These are phyloP conservation scores for Ceratobasidium sp. DNA, from an alignment of 1,284 basidiomycete genomes.

Conservation along the genomic window DNA sequence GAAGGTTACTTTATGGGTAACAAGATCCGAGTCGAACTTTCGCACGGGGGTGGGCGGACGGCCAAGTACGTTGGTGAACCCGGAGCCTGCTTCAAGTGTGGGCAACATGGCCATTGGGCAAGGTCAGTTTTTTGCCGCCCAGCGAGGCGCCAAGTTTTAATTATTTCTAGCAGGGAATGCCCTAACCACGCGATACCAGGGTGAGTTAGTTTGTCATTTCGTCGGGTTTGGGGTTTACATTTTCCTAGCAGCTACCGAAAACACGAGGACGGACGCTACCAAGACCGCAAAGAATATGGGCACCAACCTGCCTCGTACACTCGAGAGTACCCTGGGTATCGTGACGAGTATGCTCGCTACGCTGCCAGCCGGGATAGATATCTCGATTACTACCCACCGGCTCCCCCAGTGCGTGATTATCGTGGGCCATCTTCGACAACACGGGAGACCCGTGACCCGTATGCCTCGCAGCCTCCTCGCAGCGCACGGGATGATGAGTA, in stretches of 20 bases:
- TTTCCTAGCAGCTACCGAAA: slow-evolving; percentile 15
- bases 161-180: slow-evolving; percentile 65
- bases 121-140: slow-evolving; percentile 60
- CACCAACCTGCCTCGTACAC: slow-evolving; percentile 60
- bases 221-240: not conserved
- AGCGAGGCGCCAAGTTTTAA: slow-evolving; percentile 32
- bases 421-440: slow-evolving; percentile 53
- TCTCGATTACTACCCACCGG: slow-evolving; percentile 44
- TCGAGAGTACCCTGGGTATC: slow-evolving; percentile 56
- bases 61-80: slow-evolving; percentile 77
- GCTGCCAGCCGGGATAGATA: slow-evolving; percentile 51
- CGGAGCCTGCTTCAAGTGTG: slow-evolving; percentile 84
- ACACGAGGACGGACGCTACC: slow-evolving; percentile 44
- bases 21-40: slow-evolving; percentile 82
- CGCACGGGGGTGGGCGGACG: slow-evolving; percentile 79
- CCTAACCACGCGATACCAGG: slow-evolving; percentile 61
- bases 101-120: slow-evolving; percentile 82
- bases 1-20: slow-evolving; percentile 86
- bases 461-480: slow-evolving; percentile 31
- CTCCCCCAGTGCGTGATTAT: slow-evolving; percentile 56
- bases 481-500: slow-evolving; percentile 27
- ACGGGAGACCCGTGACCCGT: slow-evolving; percentile 33
- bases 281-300: slow-evolving; percentile 44
- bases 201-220: slow-evolving; percentile 48
- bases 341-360: slow-evolving; percentile 63